Conservation (phyloP, 169 alveolate species). For the Plasmodium gaboni region DNA sequence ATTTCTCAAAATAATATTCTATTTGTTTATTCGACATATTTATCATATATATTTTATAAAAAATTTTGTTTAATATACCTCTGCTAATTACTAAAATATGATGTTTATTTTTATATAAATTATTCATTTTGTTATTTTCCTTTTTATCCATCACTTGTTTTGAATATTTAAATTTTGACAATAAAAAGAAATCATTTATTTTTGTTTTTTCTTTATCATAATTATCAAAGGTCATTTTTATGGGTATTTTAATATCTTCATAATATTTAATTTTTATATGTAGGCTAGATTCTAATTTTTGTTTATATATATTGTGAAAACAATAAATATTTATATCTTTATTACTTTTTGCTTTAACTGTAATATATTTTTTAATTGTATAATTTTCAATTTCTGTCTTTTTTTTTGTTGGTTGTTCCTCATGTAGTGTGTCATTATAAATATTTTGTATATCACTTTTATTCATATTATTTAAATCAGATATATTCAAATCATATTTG, state of each 20-base stretch:
- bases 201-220: conserved; percentile 4
- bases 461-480: conserved; percentile 11
- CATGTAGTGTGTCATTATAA: conserved; percentile 14
- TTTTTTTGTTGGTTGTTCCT: not conserved
- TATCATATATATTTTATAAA: conserved; percentile 19
- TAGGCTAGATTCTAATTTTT: conserved; percentile 24
- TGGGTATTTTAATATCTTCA: conserved; percentile 45
- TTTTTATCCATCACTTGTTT: not conserved
- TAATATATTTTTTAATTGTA: conserved; percentile 33
- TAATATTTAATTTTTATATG: conserved; percentile 45
- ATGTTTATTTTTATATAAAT: not conserved
- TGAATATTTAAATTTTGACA: conserved; percentile 20
- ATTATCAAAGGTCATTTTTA: conserved; percentile 55
- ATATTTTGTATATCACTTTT: too few species aligned
- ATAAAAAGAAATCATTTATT: conserved; percentile 5
- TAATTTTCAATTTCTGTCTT: not conserved
- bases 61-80: conserved; percentile 21
- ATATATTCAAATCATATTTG: conserved; percentile 32
- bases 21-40: conserved; percentile 29
- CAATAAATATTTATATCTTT: conserved; percentile 42
- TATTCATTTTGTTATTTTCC: not conserved
- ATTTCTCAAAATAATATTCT: conserved; percentile 40
- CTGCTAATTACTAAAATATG: conserved; percentile 24
- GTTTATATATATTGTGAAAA: conserved; percentile 39
- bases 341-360: conserved; percentile 38